Conservation (phyloP, 345 rosid genomes). For the Lepidium sativum region DNA sequence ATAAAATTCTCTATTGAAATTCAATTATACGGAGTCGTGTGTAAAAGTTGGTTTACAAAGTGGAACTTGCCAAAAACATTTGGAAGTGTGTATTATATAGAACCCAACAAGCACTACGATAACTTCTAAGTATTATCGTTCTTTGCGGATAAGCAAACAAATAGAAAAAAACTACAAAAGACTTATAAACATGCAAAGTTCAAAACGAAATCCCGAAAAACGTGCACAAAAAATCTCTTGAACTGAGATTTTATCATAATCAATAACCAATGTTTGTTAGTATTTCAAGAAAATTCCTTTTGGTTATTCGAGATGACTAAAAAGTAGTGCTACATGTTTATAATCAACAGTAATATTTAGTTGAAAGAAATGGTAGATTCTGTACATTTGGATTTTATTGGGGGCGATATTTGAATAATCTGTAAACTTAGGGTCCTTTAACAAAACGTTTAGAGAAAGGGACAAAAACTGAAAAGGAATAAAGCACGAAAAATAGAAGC, state of each 20-base stretch:
- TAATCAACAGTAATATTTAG: not conserved
- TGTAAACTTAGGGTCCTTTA: not conserved
- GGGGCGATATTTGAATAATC: not conserved
- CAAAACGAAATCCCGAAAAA: not conserved
- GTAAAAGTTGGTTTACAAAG: not conserved
- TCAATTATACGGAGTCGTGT: not conserved
- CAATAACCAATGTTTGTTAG: not conserved
- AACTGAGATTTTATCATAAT: not conserved
- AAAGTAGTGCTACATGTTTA: no score
- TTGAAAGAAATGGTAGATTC: not conserved
- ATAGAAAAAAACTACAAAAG: not conserved
- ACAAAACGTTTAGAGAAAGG: constrained; percentile 1
- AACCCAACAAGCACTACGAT: not conserved
- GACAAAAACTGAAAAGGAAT: not conserved
- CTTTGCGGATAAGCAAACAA: constrained; percentile 6
- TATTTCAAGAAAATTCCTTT: not conserved
- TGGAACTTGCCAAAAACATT: not conserved
- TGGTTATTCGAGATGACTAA: not conserved
- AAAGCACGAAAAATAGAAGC: constrained; percentile 7
- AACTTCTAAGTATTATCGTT: not conserved
- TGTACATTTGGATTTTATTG: not conserved
- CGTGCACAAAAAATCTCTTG: not conserved
- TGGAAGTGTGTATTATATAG: not conserved
- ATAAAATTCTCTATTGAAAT: no score
- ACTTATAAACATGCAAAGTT: not conserved